Conservation (phyloP, 495 filamentous ascomycete genomes). For the Pyrenula massariospora region DNA sequence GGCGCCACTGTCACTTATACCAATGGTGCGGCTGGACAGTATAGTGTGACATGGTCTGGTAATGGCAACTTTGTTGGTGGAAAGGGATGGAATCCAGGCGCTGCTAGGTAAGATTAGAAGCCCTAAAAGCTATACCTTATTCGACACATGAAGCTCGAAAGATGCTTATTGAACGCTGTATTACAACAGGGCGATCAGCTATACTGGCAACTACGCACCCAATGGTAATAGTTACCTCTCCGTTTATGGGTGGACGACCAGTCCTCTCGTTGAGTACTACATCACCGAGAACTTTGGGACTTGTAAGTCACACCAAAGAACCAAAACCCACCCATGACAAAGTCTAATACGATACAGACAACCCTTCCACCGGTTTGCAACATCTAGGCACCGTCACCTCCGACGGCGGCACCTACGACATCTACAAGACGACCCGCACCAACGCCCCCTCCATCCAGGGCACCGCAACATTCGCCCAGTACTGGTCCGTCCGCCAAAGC, state of each 20-base stretch:
- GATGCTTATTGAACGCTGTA: no score
- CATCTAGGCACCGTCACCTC: conserved; percentile 41
- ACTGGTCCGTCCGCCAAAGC: conserved; percentile 43
- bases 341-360: no score
- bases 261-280: conserved; percentile 55
- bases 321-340: no score
- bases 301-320: no score
- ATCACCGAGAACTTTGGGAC: conserved; percentile 47
- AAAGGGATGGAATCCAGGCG: conserved; percentile 49
- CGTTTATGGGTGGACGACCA: conserved; percentile 52
- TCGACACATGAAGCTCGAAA: no score
- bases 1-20: conserved; percentile 40
- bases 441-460: conserved; percentile 51
- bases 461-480: conserved; percentile 50
- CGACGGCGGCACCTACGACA: conserved; percentile 54
- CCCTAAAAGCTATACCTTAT: no score
- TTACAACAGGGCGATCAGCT: conserved; percentile 35
- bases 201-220: conserved; percentile 40
- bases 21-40: conserved; percentile 43
- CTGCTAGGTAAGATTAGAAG: conserved; percentile 18
- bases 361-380: conserved; percentile 32
- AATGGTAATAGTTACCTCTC: conserved; percentile 48
- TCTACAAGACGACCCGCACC: conserved; percentile 44
- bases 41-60: conserved; percentile 38
- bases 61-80: conserved; percentile 51